Percentiles rank a stretch among this genome's conserved stretches.
These are phyloP conservation scores for Amesomyces nigricolor DNA, from an alignment of 2,329 filamentous ascomycete species.

Conservation along the genomic window DNA sequence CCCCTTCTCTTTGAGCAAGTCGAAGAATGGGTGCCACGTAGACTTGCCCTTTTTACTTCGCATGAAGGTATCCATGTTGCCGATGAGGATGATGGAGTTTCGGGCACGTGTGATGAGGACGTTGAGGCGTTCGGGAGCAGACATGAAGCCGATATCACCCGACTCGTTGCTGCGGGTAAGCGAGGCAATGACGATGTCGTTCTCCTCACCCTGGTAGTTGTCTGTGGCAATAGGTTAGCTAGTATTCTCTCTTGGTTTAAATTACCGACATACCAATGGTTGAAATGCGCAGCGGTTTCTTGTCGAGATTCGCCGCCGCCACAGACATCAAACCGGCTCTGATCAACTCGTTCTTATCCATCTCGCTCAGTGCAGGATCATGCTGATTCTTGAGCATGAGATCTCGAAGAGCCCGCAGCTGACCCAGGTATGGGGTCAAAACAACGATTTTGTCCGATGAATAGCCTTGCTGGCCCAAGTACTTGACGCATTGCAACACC, in stretches of 20 bases:
- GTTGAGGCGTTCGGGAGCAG: constrained; percentile 59
- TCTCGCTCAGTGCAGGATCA: constrained; percentile 62
- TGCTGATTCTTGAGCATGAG: constrained; percentile 46
- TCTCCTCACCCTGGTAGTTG: constrained; percentile 75
- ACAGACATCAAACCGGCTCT: constrained; percentile 55
- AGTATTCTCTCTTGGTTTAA: not conserved
- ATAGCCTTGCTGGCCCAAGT: constrained; percentile 68
- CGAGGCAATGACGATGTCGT: constrained; percentile 63
- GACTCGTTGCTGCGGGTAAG: constrained; percentile 60
- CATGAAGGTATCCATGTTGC: constrained; percentile 63
- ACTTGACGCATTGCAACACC: constrained; percentile 58
- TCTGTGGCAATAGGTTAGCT: constrained; percentile 40
- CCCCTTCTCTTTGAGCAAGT: constrained; percentile 44
- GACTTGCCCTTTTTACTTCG: constrained; percentile 50
- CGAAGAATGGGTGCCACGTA: constrained; percentile 55
- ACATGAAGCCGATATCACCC: constrained; percentile 67
- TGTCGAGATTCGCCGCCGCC: constrained; percentile 46
- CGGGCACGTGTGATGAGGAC: constrained; percentile 64
- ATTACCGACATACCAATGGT: constrained; percentile 55
- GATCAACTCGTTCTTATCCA: constrained; percentile 59
- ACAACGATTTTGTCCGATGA: constrained; percentile 59
- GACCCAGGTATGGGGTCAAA: constrained; percentile 67
- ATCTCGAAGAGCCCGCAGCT: constrained; percentile 53
- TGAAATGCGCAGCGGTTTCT: constrained; percentile 53
- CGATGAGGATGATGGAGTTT: constrained; percentile 61